phyloP scores from a whole-genome alignment of 352 stramenopile species.

The Phytophthora macrochlamydospora region DNA sequence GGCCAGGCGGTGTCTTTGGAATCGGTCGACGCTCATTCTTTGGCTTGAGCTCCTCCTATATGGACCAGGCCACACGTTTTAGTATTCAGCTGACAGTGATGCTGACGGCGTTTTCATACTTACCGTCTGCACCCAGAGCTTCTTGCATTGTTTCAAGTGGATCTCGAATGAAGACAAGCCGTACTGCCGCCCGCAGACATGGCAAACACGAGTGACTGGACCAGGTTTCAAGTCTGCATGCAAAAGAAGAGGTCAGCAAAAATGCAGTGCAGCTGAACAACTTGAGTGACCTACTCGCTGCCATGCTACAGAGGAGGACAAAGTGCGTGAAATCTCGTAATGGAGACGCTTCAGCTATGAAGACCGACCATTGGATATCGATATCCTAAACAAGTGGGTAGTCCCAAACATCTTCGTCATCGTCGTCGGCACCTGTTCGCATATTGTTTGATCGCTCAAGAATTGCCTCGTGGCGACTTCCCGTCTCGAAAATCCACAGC shows the following conservation, averaged over 20 bases:
- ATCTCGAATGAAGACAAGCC: conserved; percentile 84
- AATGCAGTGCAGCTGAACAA: not conserved
- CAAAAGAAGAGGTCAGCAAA: not conserved
- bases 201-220: conserved; percentile 74
- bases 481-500: conserved; percentile 64
- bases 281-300: not conserved
- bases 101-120: not conserved
- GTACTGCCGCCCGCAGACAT: conserved; percentile 82
- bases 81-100: too few relatives aligned
- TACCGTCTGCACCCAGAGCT: conserved; percentile 74
- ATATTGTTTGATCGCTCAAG: conserved; percentile 28
- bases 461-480: conserved; percentile 28
- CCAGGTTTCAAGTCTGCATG: conserved; percentile 45
- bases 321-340: too few relatives aligned
- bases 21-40: conserved; percentile 60
- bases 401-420: conserved; percentile 67
- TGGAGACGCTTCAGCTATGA: too few relatives aligned
- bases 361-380: not conserved
- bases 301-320: not conserved
- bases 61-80: not conserved
- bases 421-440: conserved; percentile 21
- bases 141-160: conserved; percentile 87
- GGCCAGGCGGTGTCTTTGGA: conserved; percentile 63
- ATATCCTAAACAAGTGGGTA: conserved; percentile 46
- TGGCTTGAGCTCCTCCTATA: conserved; percentile 74